These are phyloP conservation scores for Penicillium occitanis DNA, from an alignment of 2,329 filamentous ascomycete species.

Conservation along the genomic window DNA sequence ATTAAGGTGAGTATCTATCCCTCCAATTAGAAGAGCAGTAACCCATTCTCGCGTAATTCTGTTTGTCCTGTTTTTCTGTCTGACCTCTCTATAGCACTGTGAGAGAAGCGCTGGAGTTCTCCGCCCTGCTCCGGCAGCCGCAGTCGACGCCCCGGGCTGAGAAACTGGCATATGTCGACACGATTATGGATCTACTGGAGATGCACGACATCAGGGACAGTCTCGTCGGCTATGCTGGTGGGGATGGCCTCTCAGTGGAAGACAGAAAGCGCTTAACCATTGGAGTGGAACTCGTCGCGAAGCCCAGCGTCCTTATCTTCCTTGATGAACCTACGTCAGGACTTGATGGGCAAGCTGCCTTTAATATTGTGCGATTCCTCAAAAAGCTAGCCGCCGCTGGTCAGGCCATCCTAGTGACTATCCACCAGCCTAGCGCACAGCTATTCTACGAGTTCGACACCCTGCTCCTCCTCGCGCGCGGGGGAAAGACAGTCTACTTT, in stretches of 20 bases:
- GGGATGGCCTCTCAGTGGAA: slow-evolving; percentile 57
- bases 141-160: slow-evolving; percentile 40
- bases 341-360: slow-evolving; percentile 66
- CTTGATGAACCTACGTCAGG: slow-evolving; percentile 70
- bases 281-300: slow-evolving; percentile 68
- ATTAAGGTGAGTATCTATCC: slow-evolving; percentile 34
- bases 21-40: too few species aligned
- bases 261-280: slow-evolving; percentile 70
- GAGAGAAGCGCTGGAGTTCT: slow-evolving; percentile 66
- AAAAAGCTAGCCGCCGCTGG: slow-evolving; percentile 64
- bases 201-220: slow-evolving; percentile 64
- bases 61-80: too few species aligned
- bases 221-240: slow-evolving; percentile 49
- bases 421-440: slow-evolving; percentile 67
- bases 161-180: slow-evolving; percentile 64
- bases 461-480: slow-evolving; percentile 64
- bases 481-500: slow-evolving; percentile 70
- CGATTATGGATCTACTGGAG: slow-evolving; percentile 63
- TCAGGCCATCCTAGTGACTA: slow-evolving; percentile 69
- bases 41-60: too few species aligned
- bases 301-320: slow-evolving; percentile 66
- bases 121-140: slow-evolving; percentile 59
- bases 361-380: slow-evolving; percentile 64
- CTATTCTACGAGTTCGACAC: slow-evolving; percentile 69
- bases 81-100: slow-evolving; percentile 51